These are phyloP conservation scores for Alternaria arbusti DNA, from an alignment of 2,329 filamentous ascomycete species.

Conservation along the genomic window DNA sequence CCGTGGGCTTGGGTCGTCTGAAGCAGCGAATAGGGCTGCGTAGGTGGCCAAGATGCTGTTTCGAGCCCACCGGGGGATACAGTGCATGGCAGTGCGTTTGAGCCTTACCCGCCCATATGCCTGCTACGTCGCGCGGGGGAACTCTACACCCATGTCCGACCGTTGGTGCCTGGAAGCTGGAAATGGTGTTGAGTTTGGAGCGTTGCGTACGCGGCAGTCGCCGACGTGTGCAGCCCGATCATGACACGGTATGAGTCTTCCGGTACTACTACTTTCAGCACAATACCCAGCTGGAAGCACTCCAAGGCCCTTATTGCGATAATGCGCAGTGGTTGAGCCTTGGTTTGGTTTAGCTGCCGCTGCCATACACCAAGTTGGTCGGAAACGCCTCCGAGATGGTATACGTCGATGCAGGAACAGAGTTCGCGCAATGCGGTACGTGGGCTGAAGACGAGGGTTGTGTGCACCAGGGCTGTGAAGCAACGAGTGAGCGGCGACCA, in stretches of 20 bases:
- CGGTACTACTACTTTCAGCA: conserved; percentile 13
- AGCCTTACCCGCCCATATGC: conserved; percentile 16
- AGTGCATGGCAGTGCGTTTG: conserved; percentile 34
- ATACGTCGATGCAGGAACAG: conserved; percentile 23
- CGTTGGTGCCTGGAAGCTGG: conserved; percentile 23
- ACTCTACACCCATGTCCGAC: conserved; percentile 8
- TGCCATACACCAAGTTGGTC: conserved; percentile 25
- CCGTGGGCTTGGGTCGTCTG: conserved; percentile 15
- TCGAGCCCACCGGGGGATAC: conserved; percentile 21
- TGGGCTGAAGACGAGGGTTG: background rate
- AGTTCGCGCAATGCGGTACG: conserved; percentile 8
- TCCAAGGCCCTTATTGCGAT: conserved; percentile 14
- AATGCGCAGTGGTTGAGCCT: conserved; percentile 24
- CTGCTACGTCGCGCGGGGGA: conserved; percentile 1
- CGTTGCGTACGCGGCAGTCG: conserved; percentile 14
- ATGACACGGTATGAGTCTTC: conserved; percentile 10
- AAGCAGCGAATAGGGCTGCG: conserved; percentile 14
- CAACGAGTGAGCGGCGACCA: background rate
- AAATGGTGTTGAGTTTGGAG: conserved; percentile 7
- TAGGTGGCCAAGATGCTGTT: conserved; percentile 2
- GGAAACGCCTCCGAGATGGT: conserved; percentile 17
- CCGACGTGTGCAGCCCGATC: conserved; percentile 14
- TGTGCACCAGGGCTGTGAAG: background rate
- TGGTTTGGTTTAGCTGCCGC: conserved; percentile 29
- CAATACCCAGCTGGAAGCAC: conserved; percentile 21